These are phyloP conservation scores for Saccharomyces hybrid DNA, from an alignment of 1,139 yeast species.

Conservation along the genomic window DNA sequence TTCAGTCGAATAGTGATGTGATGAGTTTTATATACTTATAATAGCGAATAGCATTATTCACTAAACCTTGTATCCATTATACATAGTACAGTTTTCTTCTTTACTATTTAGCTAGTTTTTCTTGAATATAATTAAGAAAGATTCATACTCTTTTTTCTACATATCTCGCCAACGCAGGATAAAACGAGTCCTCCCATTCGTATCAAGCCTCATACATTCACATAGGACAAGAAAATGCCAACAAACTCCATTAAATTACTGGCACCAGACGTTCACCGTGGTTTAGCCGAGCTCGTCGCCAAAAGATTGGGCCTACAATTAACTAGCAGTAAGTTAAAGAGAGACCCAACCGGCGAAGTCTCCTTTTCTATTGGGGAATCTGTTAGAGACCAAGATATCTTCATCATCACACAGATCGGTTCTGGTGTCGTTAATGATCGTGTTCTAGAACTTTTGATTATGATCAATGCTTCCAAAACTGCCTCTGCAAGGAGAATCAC, in stretches of 20 bases:
- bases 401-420: constrained; percentile 81
- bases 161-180: not conserved
- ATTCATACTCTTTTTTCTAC: constrained; percentile 1
- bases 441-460: constrained; percentile 76
- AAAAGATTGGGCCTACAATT: constrained; percentile 53
- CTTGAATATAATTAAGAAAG: not conserved
- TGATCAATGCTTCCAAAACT: constrained; percentile 91
- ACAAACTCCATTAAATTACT: constrained; percentile 80
- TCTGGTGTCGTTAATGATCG: constrained; percentile 87
- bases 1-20: not conserved
- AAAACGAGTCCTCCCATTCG: not conserved
- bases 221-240: constrained; percentile 40
- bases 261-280: constrained; percentile 84
- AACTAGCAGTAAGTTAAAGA: constrained; percentile 57
- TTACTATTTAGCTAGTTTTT: not conserved
- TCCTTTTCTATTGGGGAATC: constrained; percentile 90
- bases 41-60: not conserved
- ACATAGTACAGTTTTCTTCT: not conserved
- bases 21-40: not conserved
- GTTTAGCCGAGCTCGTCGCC: constrained; percentile 80
- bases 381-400: constrained; percentile 93
- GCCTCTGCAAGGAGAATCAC: constrained; percentile 94
- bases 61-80: not conserved
- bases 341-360: constrained; percentile 79
- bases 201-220: not conserved